Conservation (phyloP, 2,329 filamentous ascomycete genomes). For the Ceratocystis eucalypticola region DNA sequence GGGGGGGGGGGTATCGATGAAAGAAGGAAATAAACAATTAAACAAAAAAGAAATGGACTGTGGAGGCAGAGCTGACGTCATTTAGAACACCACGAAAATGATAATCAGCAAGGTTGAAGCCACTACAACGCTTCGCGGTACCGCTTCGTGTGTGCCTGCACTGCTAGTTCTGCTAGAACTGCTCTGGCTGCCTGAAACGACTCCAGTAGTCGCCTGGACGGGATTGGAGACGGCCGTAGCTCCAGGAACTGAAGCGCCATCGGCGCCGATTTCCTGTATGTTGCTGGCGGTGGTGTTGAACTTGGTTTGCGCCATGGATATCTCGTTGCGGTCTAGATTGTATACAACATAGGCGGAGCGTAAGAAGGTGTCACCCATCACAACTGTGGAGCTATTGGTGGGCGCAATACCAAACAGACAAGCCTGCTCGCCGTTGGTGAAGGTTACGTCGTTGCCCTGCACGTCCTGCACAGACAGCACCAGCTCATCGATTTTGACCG, state of each 20-base stretch:
- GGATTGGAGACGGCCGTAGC: constrained; percentile 38
- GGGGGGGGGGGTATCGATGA: not conserved
- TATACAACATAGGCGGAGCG: constrained; percentile 65
- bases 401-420: constrained; percentile 58
- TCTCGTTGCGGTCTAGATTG: constrained; percentile 57
- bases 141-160: not conserved
- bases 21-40: not conserved
- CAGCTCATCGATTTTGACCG: constrained; percentile 45
- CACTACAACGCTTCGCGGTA: not conserved
- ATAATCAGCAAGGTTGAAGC: too few relatives aligned
- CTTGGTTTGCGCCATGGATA: constrained; percentile 54
- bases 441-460: constrained; percentile 35
- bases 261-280: constrained; percentile 42
- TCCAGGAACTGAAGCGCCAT: constrained; percentile 38
- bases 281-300: constrained; percentile 38
- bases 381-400: constrained; percentile 39
- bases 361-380: constrained; percentile 63
- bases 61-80: not conserved
- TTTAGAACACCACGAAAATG: too few relatives aligned
- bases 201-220: constrained; percentile 36
- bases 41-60: not conserved
- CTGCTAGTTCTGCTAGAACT: not conserved
- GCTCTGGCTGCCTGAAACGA: constrained; percentile 22
- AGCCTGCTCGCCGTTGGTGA: constrained; percentile 39
- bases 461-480: constrained; percentile 39